Evolutionary conservation across 2,329 filamentous ascomycete genomes (phyloP), one percentile per base, ranked within the genome.

Genomic region (Calonectria multiphialidica): DNA sequence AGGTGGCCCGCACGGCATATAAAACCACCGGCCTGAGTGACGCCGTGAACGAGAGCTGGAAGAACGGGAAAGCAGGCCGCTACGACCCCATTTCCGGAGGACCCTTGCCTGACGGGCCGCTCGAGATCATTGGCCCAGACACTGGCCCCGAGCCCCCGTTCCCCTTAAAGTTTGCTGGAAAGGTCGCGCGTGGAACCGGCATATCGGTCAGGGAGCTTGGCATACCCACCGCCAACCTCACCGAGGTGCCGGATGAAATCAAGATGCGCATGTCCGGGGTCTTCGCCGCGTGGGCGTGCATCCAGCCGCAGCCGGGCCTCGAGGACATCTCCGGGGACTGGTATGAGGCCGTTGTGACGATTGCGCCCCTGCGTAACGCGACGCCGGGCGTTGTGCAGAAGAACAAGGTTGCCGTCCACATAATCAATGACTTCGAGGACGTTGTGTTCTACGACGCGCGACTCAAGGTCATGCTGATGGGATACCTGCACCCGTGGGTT

Each of bases 271-370:
- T 94, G 62, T 83, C 85, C 15, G 93, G 92, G 0, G 87, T 92
- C 8, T 94, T 92, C 77, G 90, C 92, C 45, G 92, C 90, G 3
- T 94, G 92, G 92, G 89, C 88, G 0, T 82, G 87, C 1, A 76
- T 90, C 2, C 73, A 86, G 1, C 82, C 84, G 0, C 35, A 67
- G 0, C 80, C 83, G 25, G 79, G 77, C 0, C 73, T 78, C 2
- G 83, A 84, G 3, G 79, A 80, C 4, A 63, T 84, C 2, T 81
- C 84, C 0, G 71, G 80, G 4, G 84, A 86, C 37, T 94, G 92
- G 92, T 85, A 88, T 72, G 88, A 91, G 75, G 86, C 87, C 3
- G 83, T 94, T 13, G 86, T 94, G 59, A 89, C 88, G 0, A 85
- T 92, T 21, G 87, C 87, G 0, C 88, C 90, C 0, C 83, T 87